A percentile compares a stretch with the other conserved stretches of the same genome.
Evolutionary conservation across 1,284 basidiomycete genomes (phyloP).

Genomic region (Veloporphyrellus conicus): DNA sequence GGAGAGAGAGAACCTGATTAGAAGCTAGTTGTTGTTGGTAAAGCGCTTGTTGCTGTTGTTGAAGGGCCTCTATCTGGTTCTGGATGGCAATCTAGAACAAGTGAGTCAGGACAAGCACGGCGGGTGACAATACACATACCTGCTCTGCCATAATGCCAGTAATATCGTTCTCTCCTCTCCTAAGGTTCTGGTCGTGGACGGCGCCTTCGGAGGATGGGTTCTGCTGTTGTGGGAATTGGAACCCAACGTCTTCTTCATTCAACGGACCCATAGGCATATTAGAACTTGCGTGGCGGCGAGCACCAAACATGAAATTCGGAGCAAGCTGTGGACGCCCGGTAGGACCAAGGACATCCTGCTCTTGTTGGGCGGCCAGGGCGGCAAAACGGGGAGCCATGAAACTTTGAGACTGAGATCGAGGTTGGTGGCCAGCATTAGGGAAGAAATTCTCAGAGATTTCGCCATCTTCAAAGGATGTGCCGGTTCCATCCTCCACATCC

Average conservation of each 20-base stretch:
- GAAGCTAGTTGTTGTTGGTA: constrained; percentile 83
- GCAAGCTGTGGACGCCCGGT: constrained; percentile 85
- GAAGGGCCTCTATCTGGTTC: constrained; percentile 84
- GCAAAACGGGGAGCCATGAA: constrained; percentile 86
- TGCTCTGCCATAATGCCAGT: constrained; percentile 87
- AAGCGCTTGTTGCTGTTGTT: constrained; percentile 83
- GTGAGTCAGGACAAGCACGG: constrained; percentile 10
- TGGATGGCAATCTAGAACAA: constrained; percentile 77
- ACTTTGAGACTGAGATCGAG: constrained; percentile 70
- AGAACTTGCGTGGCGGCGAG: constrained; percentile 52
- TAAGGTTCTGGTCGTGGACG: constrained; percentile 43
- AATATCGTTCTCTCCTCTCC: constrained; percentile 70
- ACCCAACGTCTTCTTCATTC: constrained; percentile 72
- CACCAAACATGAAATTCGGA: constrained; percentile 84
- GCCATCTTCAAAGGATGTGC: constrained; percentile 62
- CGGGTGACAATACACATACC: constrained; percentile 40
- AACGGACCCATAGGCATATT: constrained; percentile 60
- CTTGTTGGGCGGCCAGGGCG: constrained; percentile 76
- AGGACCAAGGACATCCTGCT: constrained; percentile 64
- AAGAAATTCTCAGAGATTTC: constrained; percentile 63
- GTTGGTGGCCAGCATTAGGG: constrained; percentile 53
- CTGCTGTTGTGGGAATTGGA: constrained; percentile 78
- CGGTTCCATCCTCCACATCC: constrained; percentile 61
- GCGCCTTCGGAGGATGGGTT: constrained; percentile 38
- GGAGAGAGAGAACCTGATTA: constrained; percentile 67